Base-by-base conservation (phyloP, 2,329 filamentous ascomycete species). In the Aureobasidium melanogenum region DNA sequence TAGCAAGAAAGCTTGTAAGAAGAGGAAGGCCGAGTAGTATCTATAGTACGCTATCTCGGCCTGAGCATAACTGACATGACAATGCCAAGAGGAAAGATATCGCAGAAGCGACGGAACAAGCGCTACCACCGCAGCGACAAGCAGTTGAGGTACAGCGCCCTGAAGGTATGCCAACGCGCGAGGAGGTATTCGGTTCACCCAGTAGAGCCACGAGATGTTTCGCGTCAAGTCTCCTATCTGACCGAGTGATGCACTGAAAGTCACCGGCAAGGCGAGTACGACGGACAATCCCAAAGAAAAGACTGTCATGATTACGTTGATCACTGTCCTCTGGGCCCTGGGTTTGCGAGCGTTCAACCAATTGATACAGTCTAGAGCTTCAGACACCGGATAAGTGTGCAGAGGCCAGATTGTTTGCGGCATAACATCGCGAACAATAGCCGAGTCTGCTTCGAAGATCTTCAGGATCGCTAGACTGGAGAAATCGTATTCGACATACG, bases 21-120 rank as follows among this genome's bases (percentile, higher is more conserved):
- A 54, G 50, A 54, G 50, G 22, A 54, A 54, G 22, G 36, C 36
- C 14, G 50, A 54, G 22, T 54, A 54, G 50, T 54, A 54, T 39
- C 50, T 38, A n/a, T 39, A 39, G 34, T 38, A 54, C 19, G 36
- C 50, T 39, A 54, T 38, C 19, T 54, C 50, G 19, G 22, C 50
- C 17, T 54, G 19, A 26, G 34, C 32, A 26, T 17, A 5, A 10
- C 34, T 54, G 28, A 28, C 28, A n/a, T 38, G n/a, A n/a, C 19
- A 26, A 17, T 54, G 50, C 50, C n/a, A 38, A 24, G 32, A 17
- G 32, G 50, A 54, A 15, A 54, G 50, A 17, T 54, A 38, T 10
- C 32, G 7, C n/a, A 54, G 50, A 28, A 54, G 19, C 5, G 50
- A 54, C 19, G 50, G 50, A 54, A 54, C 22, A 54, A 54, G 34